Evolutionary conservation across 208 protist genomes (phyloP), one percentile per base, ranked within the genome.

Genomic region (Leishmania turanica): DNA sequence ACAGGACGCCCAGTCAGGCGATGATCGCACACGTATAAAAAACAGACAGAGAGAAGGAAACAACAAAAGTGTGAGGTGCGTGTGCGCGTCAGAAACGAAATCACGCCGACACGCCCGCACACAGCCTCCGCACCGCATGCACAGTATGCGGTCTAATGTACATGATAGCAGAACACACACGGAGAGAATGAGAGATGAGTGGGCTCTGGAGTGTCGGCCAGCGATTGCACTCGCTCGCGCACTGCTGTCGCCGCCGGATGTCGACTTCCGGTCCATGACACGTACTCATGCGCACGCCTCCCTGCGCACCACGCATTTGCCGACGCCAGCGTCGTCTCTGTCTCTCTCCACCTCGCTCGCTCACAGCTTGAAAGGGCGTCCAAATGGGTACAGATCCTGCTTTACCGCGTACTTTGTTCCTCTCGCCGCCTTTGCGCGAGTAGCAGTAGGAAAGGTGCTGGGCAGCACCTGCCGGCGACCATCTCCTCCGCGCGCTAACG

Each of bases 351-450:
- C 4, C 31, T 40, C 49, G 8, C n/a, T 49, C 49, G 47, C 42
- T 71, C 62, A 79, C 3, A 86, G 42, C 66, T 86, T 79, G 56
- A 86, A 86, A 5, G 82, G 82, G 1, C 82, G 77, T 51, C 79
- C 78, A 51, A 77, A 79, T 13, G 77, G 72, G 31, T 77, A 71
- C 27, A 17, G 13, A 2, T 70, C 7, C 40, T 7, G 64, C 45
- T 79, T 69, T 11, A 53, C n/a, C 34, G 47, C 27, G 1, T 27
- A 0, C 42, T 17, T 54, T 8, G 31, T n/a, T 11, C n/a, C 19
- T n/a, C 64, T 65, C 27, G 27, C 66, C 2, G 3, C 47, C 58
- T 37, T 49, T 60, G 37, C 53, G 17, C 21, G 56, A 19, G 31
- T 31, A 58, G 68, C 54, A 24, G 27, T 9, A 11, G 75, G 47